Base-by-base conservation (phyloP, 257 asterid genomes). In the Solanum clarkiae region DNA sequence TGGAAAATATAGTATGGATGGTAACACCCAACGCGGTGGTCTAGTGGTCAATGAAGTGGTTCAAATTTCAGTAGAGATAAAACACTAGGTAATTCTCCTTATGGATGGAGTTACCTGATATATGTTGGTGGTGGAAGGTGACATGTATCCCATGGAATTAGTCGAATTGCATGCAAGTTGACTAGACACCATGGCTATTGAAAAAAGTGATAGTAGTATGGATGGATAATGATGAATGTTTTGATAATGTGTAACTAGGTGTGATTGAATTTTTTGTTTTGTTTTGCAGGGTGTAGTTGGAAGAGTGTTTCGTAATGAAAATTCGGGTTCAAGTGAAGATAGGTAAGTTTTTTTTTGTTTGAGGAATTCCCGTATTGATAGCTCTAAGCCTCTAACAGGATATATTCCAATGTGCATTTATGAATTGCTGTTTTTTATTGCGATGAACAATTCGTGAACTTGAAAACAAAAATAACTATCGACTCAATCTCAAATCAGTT, bases 251-350 rank as follows among this genome's bases (percentile, higher is more conserved):
- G 80, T 84, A 47, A n/a, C 79, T 51, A 7, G 66, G 32, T 87
- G 88, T 83, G 79, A 56, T 83, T 84, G 13, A 80, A 13, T 26
- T 0, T 65, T 6, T 66, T 65, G 4, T 65, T 83, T 75, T 57
- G 10, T 87, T 77, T 84, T 89, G 92, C 97, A 94, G 99, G 99
- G 95, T 29, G 98, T 93, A 55, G 96, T 97, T 65, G 97, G 95
- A 44, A 95, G 98, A 60, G 98, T 97, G n/a, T 94, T 97, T 84
- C 91, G 98, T 65, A 95, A 91, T 72, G 98, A 95, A 36, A 92
- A 91, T 84, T 92, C 95, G 11, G 90, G 89, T 84, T 90, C 98
- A 13, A 93, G 71, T 87, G 97, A 95, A 75, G 99, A 97, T 87
- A 94, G 99, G 98, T 97, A 87, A 85, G 22, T 54, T 7, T 7